A percentile compares a stretch with the other conserved stretches of the same genome.
Conservation (phyloP, 257 asterid genomes). For the Forsythia viridissima region DNA sequence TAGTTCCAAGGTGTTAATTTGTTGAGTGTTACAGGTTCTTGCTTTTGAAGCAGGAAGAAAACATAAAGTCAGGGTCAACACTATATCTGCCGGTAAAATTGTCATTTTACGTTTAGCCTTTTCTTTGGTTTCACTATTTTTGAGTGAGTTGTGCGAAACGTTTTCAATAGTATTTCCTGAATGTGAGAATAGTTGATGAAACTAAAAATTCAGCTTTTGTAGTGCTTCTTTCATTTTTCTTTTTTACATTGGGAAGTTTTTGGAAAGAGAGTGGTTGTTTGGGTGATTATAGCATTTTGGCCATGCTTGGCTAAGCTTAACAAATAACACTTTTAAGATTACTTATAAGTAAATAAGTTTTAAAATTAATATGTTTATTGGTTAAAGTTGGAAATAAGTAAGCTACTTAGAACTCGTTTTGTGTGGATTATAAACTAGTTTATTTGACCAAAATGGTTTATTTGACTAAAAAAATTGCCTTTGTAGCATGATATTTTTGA, state of each 20-base stretch:
- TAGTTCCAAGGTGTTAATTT: background rate
- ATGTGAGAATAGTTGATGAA: background rate
- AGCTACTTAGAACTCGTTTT: too few species aligned
- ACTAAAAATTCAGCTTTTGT: background rate
- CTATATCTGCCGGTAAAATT: conserved; percentile 82
- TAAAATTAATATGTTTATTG: background rate
- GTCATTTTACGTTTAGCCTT: conserved; percentile 10
- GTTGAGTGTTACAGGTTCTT: conserved; percentile 56
- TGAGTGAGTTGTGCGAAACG: background rate
- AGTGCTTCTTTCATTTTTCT: background rate
- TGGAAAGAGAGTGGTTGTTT: background rate
- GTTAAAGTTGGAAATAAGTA: background rate
- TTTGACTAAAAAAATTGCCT: too few species aligned
- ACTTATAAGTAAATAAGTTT: background rate
- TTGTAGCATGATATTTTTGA: too few species aligned
- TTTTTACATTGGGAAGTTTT: background rate
- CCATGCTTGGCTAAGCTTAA: background rate
- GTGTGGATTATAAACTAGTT: too few species aligned
- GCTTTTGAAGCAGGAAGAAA: conserved; percentile 97
- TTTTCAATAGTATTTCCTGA: background rate
- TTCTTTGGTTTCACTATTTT: background rate
- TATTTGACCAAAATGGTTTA: too few species aligned
- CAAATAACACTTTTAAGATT: background rate
- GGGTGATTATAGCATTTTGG: background rate
- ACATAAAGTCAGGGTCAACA: conserved; percentile 80